Conservation (phyloP, 2,329 filamentous ascomycete species). For the Phialemonium atrogriseum region DNA sequence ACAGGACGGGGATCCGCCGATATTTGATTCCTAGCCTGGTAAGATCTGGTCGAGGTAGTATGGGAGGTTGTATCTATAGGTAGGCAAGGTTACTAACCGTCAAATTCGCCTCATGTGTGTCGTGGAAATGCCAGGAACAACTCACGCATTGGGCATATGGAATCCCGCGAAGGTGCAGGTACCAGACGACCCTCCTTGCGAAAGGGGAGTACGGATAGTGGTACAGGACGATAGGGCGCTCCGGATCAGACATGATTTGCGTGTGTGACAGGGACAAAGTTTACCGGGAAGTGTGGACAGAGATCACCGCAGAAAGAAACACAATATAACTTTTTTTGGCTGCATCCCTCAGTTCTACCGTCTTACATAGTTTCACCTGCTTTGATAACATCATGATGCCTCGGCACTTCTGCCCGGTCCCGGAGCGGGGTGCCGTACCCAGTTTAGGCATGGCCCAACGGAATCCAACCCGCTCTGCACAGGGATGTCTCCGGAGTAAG, state of each 20-base stretch:
- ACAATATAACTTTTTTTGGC: too few species aligned
- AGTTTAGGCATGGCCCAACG: too few species aligned
- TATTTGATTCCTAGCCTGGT: conserved; percentile 53
- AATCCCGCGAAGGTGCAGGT: conserved; percentile 57
- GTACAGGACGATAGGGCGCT: conserved; percentile 47
- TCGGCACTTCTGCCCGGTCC: too few species aligned
- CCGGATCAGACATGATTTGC: background rate
- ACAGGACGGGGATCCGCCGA: conserved; percentile 60
- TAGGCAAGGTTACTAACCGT: background rate
- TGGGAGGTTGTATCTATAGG: conserved; percentile 53
- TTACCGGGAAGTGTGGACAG: too few species aligned
- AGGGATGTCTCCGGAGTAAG: too few species aligned
- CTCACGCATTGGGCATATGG: conserved; percentile 60
- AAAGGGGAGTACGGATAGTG: conserved; percentile 61
- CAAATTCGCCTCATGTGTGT: background rate
- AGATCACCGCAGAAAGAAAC: too few species aligned
- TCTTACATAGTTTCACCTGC: too few species aligned
- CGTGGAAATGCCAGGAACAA: conserved; percentile 9
- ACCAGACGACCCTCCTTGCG: conserved; percentile 57
- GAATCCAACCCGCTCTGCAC: too few species aligned
- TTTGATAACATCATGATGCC: too few species aligned
- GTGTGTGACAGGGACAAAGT: too few species aligned
- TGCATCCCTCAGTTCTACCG: too few species aligned
- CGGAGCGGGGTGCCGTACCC: too few species aligned
- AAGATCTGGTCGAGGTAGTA: conserved; percentile 59